These are phyloP conservation scores for Eucalyptus leucophloia DNA, from an alignment of 345 rosid species.

Conservation along the genomic window DNA sequence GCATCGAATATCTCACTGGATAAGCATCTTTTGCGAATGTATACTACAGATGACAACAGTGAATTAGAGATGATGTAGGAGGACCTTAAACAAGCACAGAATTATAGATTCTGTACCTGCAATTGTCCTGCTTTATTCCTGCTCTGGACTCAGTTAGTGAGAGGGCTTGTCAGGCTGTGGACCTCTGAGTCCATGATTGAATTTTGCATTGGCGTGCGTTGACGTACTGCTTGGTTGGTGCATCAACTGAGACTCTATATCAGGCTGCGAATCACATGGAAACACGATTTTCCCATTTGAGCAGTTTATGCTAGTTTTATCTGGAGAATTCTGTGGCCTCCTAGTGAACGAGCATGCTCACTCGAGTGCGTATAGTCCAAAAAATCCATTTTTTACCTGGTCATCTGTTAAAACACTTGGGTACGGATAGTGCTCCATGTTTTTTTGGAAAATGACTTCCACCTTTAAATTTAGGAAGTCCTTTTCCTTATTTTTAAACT, in stretches of 20 bases:
- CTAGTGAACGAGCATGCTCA: neutral
- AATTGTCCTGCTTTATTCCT: neutral
- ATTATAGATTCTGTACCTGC: neutral
- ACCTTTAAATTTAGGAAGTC: neutral
- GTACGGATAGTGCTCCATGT: neutral
- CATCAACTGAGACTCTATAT: neutral
- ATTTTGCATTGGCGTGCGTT: neutral
- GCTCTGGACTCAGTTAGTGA: neutral
- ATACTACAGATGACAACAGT: neutral
- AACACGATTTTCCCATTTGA: neutral
- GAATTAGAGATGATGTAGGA: neutral
- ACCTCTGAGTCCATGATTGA: neutral
- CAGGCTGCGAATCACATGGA: neutral
- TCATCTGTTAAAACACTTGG: neutral
- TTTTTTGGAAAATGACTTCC: neutral
- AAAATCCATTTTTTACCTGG: neutral
- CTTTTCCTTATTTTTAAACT: neutral
- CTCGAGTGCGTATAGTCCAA: neutral
- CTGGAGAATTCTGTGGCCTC: neutral
- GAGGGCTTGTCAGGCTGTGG: neutral
- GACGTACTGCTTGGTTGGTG: no score
- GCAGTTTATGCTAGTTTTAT: neutral
- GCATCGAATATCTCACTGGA: neutral
- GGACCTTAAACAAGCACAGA: neutral
- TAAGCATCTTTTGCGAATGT: neutral